phyloP scores from a whole-genome alignment of 108 stramenopile species.

The Skeletonema menzelii region DNA sequence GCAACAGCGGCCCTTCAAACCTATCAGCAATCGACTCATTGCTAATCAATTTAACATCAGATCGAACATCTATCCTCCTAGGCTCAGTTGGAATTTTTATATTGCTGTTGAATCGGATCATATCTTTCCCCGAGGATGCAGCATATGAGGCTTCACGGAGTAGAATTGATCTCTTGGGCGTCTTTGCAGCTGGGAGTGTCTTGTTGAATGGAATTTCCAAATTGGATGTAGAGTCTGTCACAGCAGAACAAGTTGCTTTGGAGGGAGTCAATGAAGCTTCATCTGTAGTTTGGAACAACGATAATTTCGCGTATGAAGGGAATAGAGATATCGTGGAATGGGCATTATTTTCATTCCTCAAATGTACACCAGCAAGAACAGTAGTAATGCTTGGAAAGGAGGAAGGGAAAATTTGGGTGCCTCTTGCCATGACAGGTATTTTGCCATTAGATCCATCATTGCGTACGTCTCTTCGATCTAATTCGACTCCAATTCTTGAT shows the following conservation, averaged over 20 bases:
- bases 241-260: conserved; percentile 69
- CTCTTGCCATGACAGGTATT: conserved; percentile 55
- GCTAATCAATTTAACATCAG: conserved; percentile 52
- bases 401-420: conserved; percentile 42
- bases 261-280: conserved; percentile 45
- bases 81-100: conserved; percentile 63
- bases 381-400: conserved; percentile 54
- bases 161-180: conserved; percentile 69
- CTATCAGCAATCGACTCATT: conserved; percentile 28
- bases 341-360: conserved; percentile 62
- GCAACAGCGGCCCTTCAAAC: conserved; percentile 1
- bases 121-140: conserved; percentile 40
- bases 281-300: conserved; percentile 29
- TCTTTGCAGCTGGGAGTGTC: conserved; percentile 80
- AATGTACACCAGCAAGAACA: conserved; percentile 69
- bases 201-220: conserved; percentile 81
- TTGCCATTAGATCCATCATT: conserved; percentile 41
- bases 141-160: conserved; percentile 31
- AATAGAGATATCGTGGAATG: conserved; percentile 38
- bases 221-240: conserved; percentile 70
- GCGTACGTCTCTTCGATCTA: background rate
- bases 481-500: conserved; percentile 74
- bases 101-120: conserved; percentile 56
- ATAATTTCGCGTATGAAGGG: background rate
- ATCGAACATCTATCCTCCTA: conserved; percentile 64